Percentiles rank a stretch among this genome's conserved stretches.
Evolutionary conservation across 495 filamentous ascomycete species (phyloP).

Genomic region (Mycothermus thermophilus): DNA sequence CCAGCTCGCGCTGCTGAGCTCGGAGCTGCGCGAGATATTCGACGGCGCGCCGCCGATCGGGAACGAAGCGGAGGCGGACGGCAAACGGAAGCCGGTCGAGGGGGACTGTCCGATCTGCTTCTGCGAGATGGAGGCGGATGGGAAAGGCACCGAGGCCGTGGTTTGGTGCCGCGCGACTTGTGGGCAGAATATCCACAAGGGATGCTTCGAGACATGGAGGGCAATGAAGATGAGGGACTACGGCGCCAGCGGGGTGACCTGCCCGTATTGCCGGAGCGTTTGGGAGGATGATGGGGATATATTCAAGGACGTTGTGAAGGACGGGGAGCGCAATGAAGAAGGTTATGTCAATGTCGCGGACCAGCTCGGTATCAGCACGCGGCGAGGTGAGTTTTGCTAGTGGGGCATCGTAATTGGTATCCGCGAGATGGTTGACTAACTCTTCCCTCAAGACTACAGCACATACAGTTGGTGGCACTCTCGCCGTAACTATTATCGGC

Average conservation of each 20-base stretch:
- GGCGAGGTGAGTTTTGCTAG: constrained; percentile 30
- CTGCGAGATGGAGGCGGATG: constrained; percentile 43
- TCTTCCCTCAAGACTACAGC: constrained; percentile 6
- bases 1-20: constrained; percentile 55
- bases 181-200: constrained; percentile 64
- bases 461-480: constrained; percentile 14
- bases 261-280: constrained; percentile 45
- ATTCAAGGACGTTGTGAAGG: constrained; percentile 32
- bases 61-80: constrained; percentile 10
- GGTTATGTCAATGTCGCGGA: constrained; percentile 55
- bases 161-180: constrained; percentile 63
- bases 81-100: constrained; percentile 39
- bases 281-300: constrained; percentile 45
- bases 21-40: constrained; percentile 52
- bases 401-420: not conserved
- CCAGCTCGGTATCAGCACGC: constrained; percentile 44
- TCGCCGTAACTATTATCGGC: constrained; percentile 5
- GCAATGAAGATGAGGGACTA: constrained; percentile 32
- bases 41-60: constrained; percentile 31
- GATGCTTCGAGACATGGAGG: constrained; percentile 61
- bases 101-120: constrained; percentile 76
- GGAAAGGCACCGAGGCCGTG: constrained; percentile 32
- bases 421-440: not conserved
- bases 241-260: constrained; percentile 35
- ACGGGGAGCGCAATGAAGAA: constrained; percentile 30